Percentiles rank a stretch among this genome's conserved stretches.
These are phyloP conservation scores for Hymenoscyphus repandus DNA, from an alignment of 2,329 filamentous ascomycete species.

Conservation along the genomic window DNA sequence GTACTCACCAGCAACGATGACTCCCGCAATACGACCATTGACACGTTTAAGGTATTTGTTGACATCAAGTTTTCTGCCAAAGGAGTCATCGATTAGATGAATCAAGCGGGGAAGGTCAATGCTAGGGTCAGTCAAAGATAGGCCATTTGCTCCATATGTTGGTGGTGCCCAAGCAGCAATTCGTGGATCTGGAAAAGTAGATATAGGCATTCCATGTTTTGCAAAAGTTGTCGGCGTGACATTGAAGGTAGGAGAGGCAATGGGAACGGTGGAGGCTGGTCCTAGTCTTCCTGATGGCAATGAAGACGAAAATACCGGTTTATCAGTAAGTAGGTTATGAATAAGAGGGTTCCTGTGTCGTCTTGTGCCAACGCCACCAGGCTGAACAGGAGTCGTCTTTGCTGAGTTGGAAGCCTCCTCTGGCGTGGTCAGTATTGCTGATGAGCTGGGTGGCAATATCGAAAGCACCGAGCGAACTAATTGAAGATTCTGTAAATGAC, in stretches of 20 bases:
- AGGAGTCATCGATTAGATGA: constrained; percentile 89
- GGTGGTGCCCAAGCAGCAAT: constrained; percentile 63
- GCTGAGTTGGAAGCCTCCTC: constrained; percentile 61
- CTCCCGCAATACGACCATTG: constrained; percentile 72
- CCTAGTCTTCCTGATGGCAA: constrained; percentile 66
- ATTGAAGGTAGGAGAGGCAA: constrained; percentile 31
- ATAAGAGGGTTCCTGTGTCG: constrained; percentile 75
- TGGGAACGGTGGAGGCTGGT: constrained; percentile 9
- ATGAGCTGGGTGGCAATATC: constrained; percentile 76
- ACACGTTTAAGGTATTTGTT: constrained; percentile 79
- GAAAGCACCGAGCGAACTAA: constrained; percentile 66
- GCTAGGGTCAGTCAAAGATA: constrained; percentile 71
- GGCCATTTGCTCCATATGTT: constrained; percentile 48
- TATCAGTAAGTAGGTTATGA: constrained; percentile 93
- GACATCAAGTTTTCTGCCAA: constrained; percentile 77
- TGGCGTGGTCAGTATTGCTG: constrained; percentile 83
- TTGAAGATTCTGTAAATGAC: constrained; percentile 66
- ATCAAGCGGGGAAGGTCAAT: constrained; percentile 81
- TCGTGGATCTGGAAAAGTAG: constrained; percentile 70
- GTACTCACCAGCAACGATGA: constrained; percentile 95
- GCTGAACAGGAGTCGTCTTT: constrained; percentile 30
- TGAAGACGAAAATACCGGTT: constrained; percentile 87
- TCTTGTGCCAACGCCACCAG: constrained; percentile 44
- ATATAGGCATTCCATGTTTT: constrained; percentile 86
- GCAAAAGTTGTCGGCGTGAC: constrained; percentile 67